A percentile compares a stretch with the other conserved stretches of the same genome.
Conservation (phyloP, 140 eudicot species). For the Oenanthe javanica region DNA sequence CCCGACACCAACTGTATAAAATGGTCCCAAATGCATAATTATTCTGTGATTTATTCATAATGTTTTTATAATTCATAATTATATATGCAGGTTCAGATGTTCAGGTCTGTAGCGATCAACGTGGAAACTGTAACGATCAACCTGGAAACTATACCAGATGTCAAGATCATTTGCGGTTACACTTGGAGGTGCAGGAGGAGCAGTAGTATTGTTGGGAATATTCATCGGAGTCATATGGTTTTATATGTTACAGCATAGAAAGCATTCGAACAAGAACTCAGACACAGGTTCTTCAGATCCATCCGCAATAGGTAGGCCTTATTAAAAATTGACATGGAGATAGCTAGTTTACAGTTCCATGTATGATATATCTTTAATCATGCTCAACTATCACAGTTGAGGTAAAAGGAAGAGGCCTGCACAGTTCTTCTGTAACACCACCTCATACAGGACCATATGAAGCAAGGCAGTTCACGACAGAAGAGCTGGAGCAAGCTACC, state of each 20-base stretch:
- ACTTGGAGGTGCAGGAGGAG: conserved; percentile 37
- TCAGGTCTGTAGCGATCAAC: conserved; percentile 9
- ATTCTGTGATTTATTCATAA: background rate
- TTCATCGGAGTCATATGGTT: conserved; percentile 15
- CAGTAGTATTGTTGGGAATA: conserved; percentile 17
- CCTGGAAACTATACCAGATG: conserved; percentile 22
- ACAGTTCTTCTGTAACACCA: conserved; percentile 10
- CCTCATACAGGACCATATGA: conserved; percentile 16
- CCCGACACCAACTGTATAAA: background rate
- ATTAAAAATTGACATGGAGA: background rate
- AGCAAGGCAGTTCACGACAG: conserved; percentile 32
- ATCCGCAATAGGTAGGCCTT: conserved; percentile 28
- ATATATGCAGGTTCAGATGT: conserved; percentile 22
- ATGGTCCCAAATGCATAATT: background rate
- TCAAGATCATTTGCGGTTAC: conserved; percentile 29
- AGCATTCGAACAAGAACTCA: conserved; percentile 31
- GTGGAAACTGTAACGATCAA: background rate
- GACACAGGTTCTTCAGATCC: conserved; percentile 52
- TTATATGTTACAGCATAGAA: conserved; percentile 14
- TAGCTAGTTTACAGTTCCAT: background rate
- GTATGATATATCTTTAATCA: conserved; percentile 3
- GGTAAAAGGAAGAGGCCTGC: conserved; percentile 18
- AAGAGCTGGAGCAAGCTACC: conserved; percentile 45
- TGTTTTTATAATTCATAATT: background rate
- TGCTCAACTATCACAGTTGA: conserved; percentile 23